These are phyloP conservation scores for Inonotus hispidus DNA, from an alignment of 1,284 basidiomycete species.

Conservation along the genomic window DNA sequence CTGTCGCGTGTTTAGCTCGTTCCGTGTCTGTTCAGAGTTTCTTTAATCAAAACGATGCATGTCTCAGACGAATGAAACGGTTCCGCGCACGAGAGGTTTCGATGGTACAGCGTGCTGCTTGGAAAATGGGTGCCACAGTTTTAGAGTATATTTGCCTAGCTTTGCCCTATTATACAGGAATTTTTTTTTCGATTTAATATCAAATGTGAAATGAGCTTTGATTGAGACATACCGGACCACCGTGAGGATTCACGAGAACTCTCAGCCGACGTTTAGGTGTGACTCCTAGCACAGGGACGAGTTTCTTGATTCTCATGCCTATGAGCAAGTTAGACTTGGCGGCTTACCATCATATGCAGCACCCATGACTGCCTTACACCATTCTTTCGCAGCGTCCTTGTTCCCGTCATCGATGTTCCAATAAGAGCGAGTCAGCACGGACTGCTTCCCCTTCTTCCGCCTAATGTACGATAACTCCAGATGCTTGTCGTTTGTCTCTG, in stretches of 20 bases:
- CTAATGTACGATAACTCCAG: slow-evolving; percentile 45
- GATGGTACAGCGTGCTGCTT: slow-evolving; percentile 67
- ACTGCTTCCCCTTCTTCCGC: slow-evolving; percentile 33
- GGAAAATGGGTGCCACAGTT: slow-evolving; percentile 74
- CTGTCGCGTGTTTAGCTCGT: slow-evolving; percentile 66
- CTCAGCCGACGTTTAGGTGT: slow-evolving; percentile 49
- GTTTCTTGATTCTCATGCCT: background rate
- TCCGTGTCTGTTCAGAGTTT: slow-evolving; percentile 57
- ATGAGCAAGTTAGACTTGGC: background rate
- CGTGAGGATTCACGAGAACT: slow-evolving; percentile 84
- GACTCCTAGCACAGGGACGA: slow-evolving; percentile 34
- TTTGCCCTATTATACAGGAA: slow-evolving; percentile 55
- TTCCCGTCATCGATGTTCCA: slow-evolving; percentile 33
- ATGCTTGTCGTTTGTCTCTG: slow-evolving; percentile 32
- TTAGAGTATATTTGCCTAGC: slow-evolving; percentile 56
- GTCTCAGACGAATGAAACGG: background rate
- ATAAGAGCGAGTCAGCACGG: slow-evolving; percentile 39
- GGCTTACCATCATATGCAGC: slow-evolving; percentile 56
- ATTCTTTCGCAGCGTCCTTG: slow-evolving; percentile 39
- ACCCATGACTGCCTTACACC: slow-evolving; percentile 52
- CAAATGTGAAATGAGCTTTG: background rate
- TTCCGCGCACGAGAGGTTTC: slow-evolving; percentile 53
- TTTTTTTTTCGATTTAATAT: background rate
- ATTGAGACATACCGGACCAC: slow-evolving; percentile 54
- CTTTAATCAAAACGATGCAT: background rate